Conservation (phyloP, 2,329 filamentous ascomycete genomes). For the Trichoderma arundinaceum region DNA sequence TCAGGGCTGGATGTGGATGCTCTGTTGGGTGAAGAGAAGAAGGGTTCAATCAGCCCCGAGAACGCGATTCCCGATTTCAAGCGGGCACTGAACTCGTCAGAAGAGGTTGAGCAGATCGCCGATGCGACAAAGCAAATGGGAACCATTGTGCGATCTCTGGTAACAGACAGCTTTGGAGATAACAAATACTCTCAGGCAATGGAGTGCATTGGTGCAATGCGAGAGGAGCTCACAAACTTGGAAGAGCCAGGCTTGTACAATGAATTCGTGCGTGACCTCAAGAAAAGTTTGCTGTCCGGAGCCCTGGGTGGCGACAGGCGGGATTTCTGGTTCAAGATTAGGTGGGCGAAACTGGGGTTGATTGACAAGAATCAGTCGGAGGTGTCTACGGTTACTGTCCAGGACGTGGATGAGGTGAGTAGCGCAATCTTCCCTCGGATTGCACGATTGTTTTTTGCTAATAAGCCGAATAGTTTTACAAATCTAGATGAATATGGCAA, state of each 20-base stretch:
- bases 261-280: constrained; percentile 71
- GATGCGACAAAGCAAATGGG: constrained; percentile 77
- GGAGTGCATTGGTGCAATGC: constrained; percentile 78
- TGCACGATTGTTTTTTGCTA: constrained; percentile 34
- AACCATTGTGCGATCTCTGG: constrained; percentile 68
- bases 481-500: constrained; percentile 39
- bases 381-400: constrained; percentile 67
- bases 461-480: constrained; percentile 46
- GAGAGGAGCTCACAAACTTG: constrained; percentile 74
- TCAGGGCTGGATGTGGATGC: constrained; percentile 88
- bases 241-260: constrained; percentile 83
- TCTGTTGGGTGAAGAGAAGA: constrained; percentile 67
- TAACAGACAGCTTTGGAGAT: constrained; percentile 77
- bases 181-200: constrained; percentile 74
- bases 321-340: constrained; percentile 82
- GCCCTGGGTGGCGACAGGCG: constrained; percentile 76
- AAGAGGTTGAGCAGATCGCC: constrained; percentile 65
- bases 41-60: constrained; percentile 56
- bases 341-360: constrained; percentile 71
- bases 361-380: constrained; percentile 69
- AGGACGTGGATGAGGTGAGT: constrained; percentile 70
- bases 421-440: not conserved
- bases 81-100: constrained; percentile 68
- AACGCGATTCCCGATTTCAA: constrained; percentile 94
- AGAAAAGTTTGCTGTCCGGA: constrained; percentile 70